A percentile compares a stretch with the other conserved stretches of the same genome.
Evolutionary conservation across 192 early-diverging fungal genomes (phyloP).

Genomic region (Coemansia sp.): DNA sequence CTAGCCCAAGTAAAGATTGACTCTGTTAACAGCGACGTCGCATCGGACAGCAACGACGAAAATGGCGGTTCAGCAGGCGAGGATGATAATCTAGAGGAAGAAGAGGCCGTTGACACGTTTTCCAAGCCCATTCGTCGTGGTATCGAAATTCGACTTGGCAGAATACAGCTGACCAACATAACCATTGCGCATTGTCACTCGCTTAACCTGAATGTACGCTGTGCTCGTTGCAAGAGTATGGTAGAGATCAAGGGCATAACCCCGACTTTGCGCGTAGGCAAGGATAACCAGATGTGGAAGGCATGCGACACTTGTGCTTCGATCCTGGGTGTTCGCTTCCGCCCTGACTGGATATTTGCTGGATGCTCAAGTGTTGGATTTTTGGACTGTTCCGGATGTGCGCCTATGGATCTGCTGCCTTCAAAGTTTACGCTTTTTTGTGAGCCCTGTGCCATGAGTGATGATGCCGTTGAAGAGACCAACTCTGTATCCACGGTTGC

Average conservation of each 20-base stretch:
- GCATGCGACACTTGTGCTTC: conserved; percentile 60
- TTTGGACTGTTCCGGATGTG: conserved; percentile 70
- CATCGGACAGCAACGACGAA: conserved; percentile 7
- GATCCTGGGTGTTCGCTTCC: conserved; percentile 59
- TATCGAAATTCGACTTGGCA: conserved; percentile 72
- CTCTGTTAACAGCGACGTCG: conserved; percentile 1
- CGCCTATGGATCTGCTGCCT: conserved; percentile 71
- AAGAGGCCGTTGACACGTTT: conserved; percentile 17
- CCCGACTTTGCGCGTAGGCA: conserved; percentile 21
- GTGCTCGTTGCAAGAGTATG: conserved; percentile 72
- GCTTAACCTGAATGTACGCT: conserved; percentile 67
- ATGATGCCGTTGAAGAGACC: conserved; percentile 17
- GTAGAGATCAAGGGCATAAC: conserved; percentile 63
- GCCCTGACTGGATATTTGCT: conserved; percentile 63
- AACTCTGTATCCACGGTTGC: conserved; percentile 16
- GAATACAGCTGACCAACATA: conserved; percentile 63
- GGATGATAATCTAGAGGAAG: conserved; percentile 15
- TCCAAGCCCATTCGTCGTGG: conserved; percentile 61
- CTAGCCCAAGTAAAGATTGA: conserved; percentile 6
- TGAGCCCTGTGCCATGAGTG: conserved; percentile 58
- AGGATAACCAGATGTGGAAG: conserved; percentile 52
- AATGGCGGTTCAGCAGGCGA: background rate
- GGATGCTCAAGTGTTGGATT: conserved; percentile 63
- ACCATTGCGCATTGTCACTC: conserved; percentile 64
- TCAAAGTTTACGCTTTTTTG: conserved; percentile 71